Evolutionary conservation across 106 monocot species (phyloP).

Genomic region (Allium fistulosum): DNA sequence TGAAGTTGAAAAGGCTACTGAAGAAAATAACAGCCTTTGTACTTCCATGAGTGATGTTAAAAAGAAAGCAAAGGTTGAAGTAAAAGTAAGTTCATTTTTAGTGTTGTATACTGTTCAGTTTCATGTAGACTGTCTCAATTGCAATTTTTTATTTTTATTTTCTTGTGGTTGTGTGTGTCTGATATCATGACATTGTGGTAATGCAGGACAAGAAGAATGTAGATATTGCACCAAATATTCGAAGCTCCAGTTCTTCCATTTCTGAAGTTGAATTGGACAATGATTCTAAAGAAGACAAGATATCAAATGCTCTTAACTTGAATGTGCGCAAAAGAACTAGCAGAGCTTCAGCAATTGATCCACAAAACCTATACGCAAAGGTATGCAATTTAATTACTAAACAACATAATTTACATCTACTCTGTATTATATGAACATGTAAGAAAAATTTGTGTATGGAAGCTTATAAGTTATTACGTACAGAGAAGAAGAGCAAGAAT

Average conservation of each 20-base stretch:
- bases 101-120: neutral
- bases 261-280: slow-evolving; percentile 39
- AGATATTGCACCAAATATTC: neutral
- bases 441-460: neutral
- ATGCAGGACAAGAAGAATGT: slow-evolving; percentile 1
- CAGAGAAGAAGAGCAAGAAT: slow-evolving; percentile 91
- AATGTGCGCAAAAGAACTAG: slow-evolving; percentile 39
- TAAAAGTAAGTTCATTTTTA: neutral
- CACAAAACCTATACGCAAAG: slow-evolving; percentile 58
- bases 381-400: slow-evolving; percentile 11
- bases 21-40: neutral
- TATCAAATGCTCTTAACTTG: neutral
- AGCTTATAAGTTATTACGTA: neutral
- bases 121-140: too few relatives aligned
- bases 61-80: slow-evolving; percentile 8
- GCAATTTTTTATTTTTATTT: neutral
- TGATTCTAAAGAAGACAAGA: slow-evolving; percentile 15
- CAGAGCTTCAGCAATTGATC: slow-evolving; percentile 42
- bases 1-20: neutral
- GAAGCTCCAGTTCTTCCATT: slow-evolving; percentile 30
- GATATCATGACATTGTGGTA: neutral
- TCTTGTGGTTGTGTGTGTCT: too few relatives aligned
- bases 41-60: neutral
- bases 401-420: neutral
- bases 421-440: neutral